Base-by-base conservation (phyloP, 257 asterid genomes). In the Salvia rosmarinus region DNA sequence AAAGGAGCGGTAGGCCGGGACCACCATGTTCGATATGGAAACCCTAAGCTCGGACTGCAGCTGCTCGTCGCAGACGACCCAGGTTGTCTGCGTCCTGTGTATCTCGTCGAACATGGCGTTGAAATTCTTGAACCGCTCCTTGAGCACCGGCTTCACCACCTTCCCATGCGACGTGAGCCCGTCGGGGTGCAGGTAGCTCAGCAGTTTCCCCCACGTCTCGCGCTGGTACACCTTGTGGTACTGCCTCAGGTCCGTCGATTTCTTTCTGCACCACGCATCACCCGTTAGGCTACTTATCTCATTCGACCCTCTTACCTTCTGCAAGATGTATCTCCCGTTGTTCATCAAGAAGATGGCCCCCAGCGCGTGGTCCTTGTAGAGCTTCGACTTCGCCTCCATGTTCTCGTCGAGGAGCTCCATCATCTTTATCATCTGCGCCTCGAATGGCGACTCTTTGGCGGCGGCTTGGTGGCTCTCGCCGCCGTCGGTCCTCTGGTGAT, bases 31-130 rank as follows among this genome's bases (percentile, higher is more conserved):
- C 2, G 97, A 90, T 37, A 93, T 87, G 0, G 98, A 93, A 10
- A 93, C 98, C 70, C 98, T 66, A 0, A 93, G 91, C 85, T 93
- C 98, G 16, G 97, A 90, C 72, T 90, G 97, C 35, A 93, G 88
- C 81, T 93, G 98, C 66, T 88, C 97, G 59, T 93, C 98, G 11
- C 92, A 83, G 0, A 93, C 93, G 8, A 93, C 95, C 98, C 98
- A 93, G 19, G 50, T 39, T 20, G 84, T 82, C 80, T 93, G 98
- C 2, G 97, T 86, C 75, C 79, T 80, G 69, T 84, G 91, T 37
- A 93, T 90, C 23, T 93, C 98, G 1, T 93, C 97, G 42, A 93
- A 93, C 87, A 88, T 77, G 5, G 85, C 77, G 16, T 87, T 93
- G 78, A 93, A 90, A 49, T 86, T 93, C 84, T 88, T 93, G 91